Base-by-base conservation (phyloP, 768 basidiomycete genomes). In the Lentinula guzmanii region DNA sequence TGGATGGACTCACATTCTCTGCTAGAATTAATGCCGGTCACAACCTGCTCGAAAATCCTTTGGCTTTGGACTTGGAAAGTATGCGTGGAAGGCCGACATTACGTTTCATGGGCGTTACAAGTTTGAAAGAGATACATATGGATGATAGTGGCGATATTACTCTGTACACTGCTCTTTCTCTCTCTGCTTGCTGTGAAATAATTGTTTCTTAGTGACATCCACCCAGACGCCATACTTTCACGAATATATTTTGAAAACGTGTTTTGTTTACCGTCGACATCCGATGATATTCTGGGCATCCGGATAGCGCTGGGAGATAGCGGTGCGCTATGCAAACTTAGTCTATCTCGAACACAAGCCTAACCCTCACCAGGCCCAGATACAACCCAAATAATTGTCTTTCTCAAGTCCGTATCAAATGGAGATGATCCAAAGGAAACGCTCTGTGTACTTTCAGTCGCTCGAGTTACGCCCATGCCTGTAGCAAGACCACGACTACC, bases 31-130 rank as follows among this genome's bases (percentile, higher is more conserved):
- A 79, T 41, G 72, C 77, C 1, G 69, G 75, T 5, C 62, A 68
- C 24, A 76, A 77, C 16, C 74, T 92, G 13, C 77, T 91, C 21
- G 76, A 87, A 63, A 90, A 87, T 64, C 85, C 86, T 0, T 75
- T 91, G 11, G 86, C 90, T 3, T 71, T 91, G 21, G 85, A 88
- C 0, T 70, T 92, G 55, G 90, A 91, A 72, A 89, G 85, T 70
- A 90, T 92, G 89, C 89, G 89, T 42, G 87, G 89, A 16, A 73
- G 88, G 18, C 86, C 86, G 1, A 80, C 81, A 28, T 72, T 92
- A 18, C 77, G 82, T 39, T 80, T 89, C 62, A 74, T 84, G 53
- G 87, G 84, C 2, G 76, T 77, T 0, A 78, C 82, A 16, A 76
- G 74, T 33, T 70, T 90, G 42, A 69, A 75, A 41, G 82, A 86